Evolutionary conservation across 768 basidiomycete genomes (phyloP), one percentile per base, ranked within the genome.

Genomic region (Panaeolus cyanescens): DNA sequence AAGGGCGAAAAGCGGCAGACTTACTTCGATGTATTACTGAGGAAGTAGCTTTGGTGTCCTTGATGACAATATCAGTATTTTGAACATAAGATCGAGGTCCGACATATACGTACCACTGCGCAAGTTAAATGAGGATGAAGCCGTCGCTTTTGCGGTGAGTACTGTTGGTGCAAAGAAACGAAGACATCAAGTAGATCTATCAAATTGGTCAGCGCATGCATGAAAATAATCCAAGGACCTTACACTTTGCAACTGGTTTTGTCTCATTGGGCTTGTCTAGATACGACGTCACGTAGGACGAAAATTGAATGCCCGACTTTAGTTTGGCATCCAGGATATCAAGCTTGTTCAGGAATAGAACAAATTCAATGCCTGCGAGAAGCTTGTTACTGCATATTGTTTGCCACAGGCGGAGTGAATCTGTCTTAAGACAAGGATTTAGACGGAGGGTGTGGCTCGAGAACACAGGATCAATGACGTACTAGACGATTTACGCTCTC

Each of bases 341-440:
- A 61, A 78, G 74, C 65, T 89, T 88, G 75, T 87, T 88, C 17
- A 89, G 75, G 67, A 89, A 81, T 19, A 90, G 71, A 40, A 89
- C 81, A 56, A 89, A 79, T 59, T 84, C 81, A 30, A 85, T 81
- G 0, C 75, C 68, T 8, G 77, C 74, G 2, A 90, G 79, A 15
- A 87, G 71, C 64, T 81, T 84, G 71, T 86, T 87, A 63, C 79
- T 75, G 67, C 86, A 88, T 28, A 88, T 79, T 36, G 75, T 77
- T 68, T 85, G 81, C 88, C 87, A 89, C 4, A 88, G 71, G 55
- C 79, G 73, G 53, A 88, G 72, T 0, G 85, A 83, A 65, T 88
- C 87, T 36, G 79, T 76, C 85, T 87, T 56, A 12, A 28, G 8
- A n/a, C 28, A 20, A 15, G 12, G 19, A 12, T 31, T 34, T 19